phyloP scores from a whole-genome alignment of 495 filamentous ascomycete species.

The Bacidia rubella region DNA sequence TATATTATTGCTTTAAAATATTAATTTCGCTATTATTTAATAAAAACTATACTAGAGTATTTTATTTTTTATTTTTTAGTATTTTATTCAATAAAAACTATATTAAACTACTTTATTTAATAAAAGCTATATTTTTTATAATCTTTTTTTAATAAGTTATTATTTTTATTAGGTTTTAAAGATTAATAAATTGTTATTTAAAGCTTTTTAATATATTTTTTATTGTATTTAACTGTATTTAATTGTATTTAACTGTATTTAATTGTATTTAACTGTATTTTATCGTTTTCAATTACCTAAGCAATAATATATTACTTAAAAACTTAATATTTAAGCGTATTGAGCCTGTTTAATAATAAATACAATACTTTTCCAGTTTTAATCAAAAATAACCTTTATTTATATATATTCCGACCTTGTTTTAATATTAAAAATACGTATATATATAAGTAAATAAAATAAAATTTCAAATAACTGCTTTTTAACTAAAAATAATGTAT shows the following conservation, averaged over 20 bases:
- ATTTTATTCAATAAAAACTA: background rate
- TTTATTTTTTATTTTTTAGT: too few species aligned
- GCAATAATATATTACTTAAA: background rate
- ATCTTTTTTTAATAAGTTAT: background rate
- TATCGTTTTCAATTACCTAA: background rate
- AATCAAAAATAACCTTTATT: too few species aligned
- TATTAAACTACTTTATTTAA: conserved; percentile 2
- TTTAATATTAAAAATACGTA: too few species aligned
- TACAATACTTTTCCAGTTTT: too few species aligned
- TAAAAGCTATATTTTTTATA: conserved; percentile 7
- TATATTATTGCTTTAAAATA: too few species aligned
- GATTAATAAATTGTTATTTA: background rate
- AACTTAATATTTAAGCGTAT: background rate
- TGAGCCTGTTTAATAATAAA: background rate
- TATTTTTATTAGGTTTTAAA: background rate
- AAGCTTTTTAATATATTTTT: background rate
- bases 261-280: background rate
- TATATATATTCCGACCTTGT: too few species aligned
- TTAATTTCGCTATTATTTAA: too few species aligned
- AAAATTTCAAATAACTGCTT: too few species aligned
- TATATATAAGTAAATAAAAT: too few species aligned
- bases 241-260: background rate
- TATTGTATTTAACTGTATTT: background rate
- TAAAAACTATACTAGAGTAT: too few species aligned
- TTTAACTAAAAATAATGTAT: too few species aligned